Evolutionary conservation across 768 basidiomycete species (phyloP), one percentile per base, ranked within the genome.

Genomic region (Hygrocybe coccinea): DNA sequence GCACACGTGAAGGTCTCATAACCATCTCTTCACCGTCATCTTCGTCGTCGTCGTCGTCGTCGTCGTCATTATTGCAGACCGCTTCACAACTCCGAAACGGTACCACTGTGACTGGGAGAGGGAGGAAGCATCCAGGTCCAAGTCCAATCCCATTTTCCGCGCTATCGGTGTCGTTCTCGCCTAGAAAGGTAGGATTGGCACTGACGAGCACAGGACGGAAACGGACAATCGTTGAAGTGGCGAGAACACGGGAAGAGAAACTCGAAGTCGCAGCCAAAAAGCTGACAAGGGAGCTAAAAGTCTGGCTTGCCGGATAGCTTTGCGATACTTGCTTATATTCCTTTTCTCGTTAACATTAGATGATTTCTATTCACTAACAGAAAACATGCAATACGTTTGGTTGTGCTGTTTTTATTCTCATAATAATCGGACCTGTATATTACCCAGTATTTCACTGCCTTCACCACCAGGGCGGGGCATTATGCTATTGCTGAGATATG

Each of bases 261-360:
- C 65, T 89, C 37, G 86, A 88, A 67, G 62, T 68, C 3, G 67
- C 79, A 1, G 86, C 85, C 29, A 77, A 73, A 63, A 72, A 69
- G 60, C 67, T 89, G 25, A 79, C 81, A 1, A 68, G 59, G 50
- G 76, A 79, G 60, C 67, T 88, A 37, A 71, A 64, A 59, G 65
- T 59, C 7, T 79, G 78, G 76, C 58, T 83, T 6, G 24, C 12
- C 1, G 14, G 22, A 3, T 4, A 64, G 7, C 25, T 19, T 11
- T 43, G 54, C 55, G 29, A 14, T n/a, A 19, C 35, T 60, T 51
- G 37, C 53, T 24, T 11, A 21, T 22, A 19, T 29, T 29, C 19
- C 50, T 36, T 9, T 24, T 7, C 22, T 46, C 54, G 14, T n/a
- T n/a, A 29, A 29, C 29, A 29, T 29, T 29, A 29, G 29, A 29